Evolutionary conservation across 108 stramenopile genomes (phyloP), one percentile per base, ranked within the genome.

Genomic region (Ochromonas danica): DNA sequence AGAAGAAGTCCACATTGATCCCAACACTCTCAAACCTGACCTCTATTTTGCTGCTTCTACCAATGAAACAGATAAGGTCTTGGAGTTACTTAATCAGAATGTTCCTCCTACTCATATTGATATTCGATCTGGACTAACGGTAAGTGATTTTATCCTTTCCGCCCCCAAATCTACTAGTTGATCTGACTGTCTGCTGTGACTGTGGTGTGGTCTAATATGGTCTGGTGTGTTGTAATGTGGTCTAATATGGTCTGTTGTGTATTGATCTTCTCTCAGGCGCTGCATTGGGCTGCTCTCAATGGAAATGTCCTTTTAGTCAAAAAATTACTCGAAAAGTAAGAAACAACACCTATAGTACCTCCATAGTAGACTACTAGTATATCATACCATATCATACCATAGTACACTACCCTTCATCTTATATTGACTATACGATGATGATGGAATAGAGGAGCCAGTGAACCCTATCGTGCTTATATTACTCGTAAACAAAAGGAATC

Each of bases 281-380:
- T 75, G 17, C 43, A 75, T 75, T 75, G 72, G 72, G 72, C 72
- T 6, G 40, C 72, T 28, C 28, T 57, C 14, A 39, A 75, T 75
- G 72, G 72, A 6, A 75, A 75, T 42, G 36, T 75, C 10, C 10
- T 22, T 28, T 45, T 75, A 22, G 43, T 75, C 10, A 75, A 75
- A 25, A 6, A 6, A 33, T 33, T 75, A 10, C 31, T 75, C 6
- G 36, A 39, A 60, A 41, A 36, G 63, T 67, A 31, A 67, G 63
- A 10, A 31, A 51, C 6, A 14, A 6, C 6, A 51, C 22, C 22
- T 22, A 51, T 51, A 14, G 45, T 51, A 51, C 6, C 45, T 51
- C 45, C 6, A 14, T 51, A 22, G 45, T 51, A 51, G 22, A 51
- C 22, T 14, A 51, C 45, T 6, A 51, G 6, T 51, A 14, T 51